These are phyloP conservation scores for Gnaphalium uliginosum DNA, from an alignment of 129 eudicot genomes.

Conservation along the genomic window DNA sequence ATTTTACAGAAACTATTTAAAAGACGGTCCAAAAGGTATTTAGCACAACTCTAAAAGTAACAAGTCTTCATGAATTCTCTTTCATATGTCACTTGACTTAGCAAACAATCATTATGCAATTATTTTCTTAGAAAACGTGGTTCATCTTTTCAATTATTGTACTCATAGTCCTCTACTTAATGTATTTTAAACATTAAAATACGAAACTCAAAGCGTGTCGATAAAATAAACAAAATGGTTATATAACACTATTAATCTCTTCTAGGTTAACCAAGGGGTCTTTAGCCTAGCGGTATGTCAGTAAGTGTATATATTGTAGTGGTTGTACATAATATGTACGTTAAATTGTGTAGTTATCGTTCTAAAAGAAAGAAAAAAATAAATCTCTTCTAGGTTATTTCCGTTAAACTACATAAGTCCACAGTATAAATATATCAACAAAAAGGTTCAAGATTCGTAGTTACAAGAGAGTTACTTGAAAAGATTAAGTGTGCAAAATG, in stretches of 20 bases:
- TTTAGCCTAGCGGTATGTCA: too few relatives aligned
- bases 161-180: background rate
- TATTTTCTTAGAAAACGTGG: background rate
- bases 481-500: too few relatives aligned
- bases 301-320: too few relatives aligned
- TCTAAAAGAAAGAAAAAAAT: too few relatives aligned
- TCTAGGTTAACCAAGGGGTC: too few relatives aligned
- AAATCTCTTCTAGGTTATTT: too few relatives aligned
- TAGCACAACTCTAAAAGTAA: background rate
- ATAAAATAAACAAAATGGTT: background rate
- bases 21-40: too few relatives aligned
- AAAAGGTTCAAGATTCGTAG: background rate
- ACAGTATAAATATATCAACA: background rate
- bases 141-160: constrained; percentile 5
- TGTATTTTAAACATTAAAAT: background rate
- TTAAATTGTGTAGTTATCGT: too few relatives aligned
- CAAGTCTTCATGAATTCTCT: constrained; percentile 2
- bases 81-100: background rate
- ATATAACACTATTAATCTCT: background rate
- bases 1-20: too few relatives aligned
- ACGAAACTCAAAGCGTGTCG: background rate
- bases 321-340: too few relatives aligned
- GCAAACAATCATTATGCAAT: constrained; percentile 17
- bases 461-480: too few relatives aligned
- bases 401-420: background rate